These are phyloP conservation scores for Teunomyces lycoperdinae DNA, from an alignment of 805 yeast species.

Conservation along the genomic window DNA sequence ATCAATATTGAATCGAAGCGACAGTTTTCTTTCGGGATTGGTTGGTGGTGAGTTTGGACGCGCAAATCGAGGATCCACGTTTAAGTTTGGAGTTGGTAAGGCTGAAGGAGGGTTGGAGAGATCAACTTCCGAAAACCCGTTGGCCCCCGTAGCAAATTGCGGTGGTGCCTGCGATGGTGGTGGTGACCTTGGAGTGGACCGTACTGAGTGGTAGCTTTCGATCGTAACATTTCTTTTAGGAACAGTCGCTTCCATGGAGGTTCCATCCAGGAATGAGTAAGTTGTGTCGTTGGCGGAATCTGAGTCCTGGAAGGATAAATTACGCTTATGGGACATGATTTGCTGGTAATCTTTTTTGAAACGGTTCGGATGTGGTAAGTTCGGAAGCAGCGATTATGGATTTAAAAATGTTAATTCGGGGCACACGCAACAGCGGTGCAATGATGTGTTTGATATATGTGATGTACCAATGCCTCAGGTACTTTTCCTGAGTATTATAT, in stretches of 20 bases:
- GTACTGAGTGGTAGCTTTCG: not conserved
- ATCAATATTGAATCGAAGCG: conserved; percentile 33
- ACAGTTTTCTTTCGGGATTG: conserved; percentile 17
- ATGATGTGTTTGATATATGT: not conserved
- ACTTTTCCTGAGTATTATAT: not conserved
- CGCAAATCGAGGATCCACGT: conserved; percentile 12
- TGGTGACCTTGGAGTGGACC: not conserved
- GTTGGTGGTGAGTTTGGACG: conserved; percentile 3
- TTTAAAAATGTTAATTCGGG: not conserved
- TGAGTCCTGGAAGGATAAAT: not conserved
- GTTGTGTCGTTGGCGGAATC: not conserved
- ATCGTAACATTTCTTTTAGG: not conserved
- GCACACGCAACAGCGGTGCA: not conserved
- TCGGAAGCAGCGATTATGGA: not conserved
- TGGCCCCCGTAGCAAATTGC: not conserved
- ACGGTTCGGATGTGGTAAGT: not conserved
- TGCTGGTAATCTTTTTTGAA: not conserved
- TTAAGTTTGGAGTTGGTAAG: conserved; percentile 26
- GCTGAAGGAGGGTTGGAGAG: conserved; percentile 11
- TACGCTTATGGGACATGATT: not conserved
- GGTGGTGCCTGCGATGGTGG: conserved; percentile 5
- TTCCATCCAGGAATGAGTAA: not conserved
- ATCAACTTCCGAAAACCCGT: conserved; percentile 9
- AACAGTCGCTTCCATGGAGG: not conserved
- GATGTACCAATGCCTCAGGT: not conserved